Evolutionary conservation across 306 rosid genomes (phyloP), one percentile per base, ranked within the genome.

Genomic region (Purshia tridentata): DNA sequence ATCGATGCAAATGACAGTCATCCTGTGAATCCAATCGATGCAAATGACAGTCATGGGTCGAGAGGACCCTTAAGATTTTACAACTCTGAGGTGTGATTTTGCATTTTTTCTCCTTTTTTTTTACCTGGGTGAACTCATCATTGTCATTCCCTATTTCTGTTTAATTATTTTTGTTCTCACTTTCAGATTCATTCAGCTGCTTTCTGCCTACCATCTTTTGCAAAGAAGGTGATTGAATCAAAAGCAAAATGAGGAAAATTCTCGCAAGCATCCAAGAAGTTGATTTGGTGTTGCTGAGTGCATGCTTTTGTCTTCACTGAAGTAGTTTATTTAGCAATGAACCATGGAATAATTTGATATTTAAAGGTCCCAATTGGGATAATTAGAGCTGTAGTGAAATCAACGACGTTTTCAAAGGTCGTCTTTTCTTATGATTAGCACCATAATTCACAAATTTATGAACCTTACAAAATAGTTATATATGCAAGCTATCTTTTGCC

Each of bases 151-250:
- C 40, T 6, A 0, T 51, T 10, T 44, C n/a, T 9, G 8, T 76
- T 67, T 45, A 67, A 58, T 60, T 44, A 42, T 48, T 45, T 6
- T 46, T 48, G 18, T 2, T 79, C 58, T 67, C 50, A 13, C 68
- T 79, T 78, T 39, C 93, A 95, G 99, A 79, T 91, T 78, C 99
- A 95, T 58, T 5, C 97, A 46, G 98, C 99, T 5, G 90, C 99
- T 61, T 95, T 95, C 95, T 95, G 99, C 67, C 81, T 95, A 79
- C 98, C 98, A 37, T 87, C 99, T 48, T 95, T 95, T 86, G 99
- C 99, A 4, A 88, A 85, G 88, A 94, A 84, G 81, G 89, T 84
- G 23, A 95, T 95, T 57, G 89, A 83, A 46, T 65, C 90, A 53
- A 87, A 87, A 73, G 73, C 81, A 58, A 83, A 72, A 5, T 90